Percentiles rank a stretch among this genome's conserved stretches.
These are phyloP conservation scores for Diutina scorzettiae DNA, from an alignment of 1,139 yeast species.

Conservation along the genomic window DNA sequence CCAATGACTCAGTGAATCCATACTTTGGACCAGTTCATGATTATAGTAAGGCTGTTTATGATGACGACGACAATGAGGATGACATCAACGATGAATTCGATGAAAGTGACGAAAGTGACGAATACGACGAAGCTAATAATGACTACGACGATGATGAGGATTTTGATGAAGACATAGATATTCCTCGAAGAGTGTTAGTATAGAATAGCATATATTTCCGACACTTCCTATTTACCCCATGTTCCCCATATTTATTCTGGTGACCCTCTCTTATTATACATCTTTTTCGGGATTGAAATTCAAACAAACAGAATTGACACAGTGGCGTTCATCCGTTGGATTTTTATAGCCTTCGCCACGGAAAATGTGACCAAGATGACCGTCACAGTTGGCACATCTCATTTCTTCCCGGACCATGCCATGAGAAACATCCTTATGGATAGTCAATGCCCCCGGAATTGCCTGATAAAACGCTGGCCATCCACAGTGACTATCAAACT, in stretches of 20 bases:
- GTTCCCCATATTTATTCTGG: too few relatives aligned
- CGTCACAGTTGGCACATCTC: conserved; percentile 80
- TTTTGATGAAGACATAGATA: not conserved
- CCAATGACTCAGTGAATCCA: not conserved
- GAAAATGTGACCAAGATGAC: conserved; percentile 91
- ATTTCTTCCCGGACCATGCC: conserved; percentile 87
- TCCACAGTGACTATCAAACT: conserved; percentile 87
- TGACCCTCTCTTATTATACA: too few relatives aligned
- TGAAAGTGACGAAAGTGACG: not conserved
- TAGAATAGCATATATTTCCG: not conserved
- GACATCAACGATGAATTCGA: not conserved
- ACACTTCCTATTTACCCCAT: too few relatives aligned
- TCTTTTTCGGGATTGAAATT: conserved; percentile 23
- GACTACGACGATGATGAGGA: not conserved
- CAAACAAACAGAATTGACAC: conserved; percentile 80
- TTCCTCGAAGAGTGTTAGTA: not conserved
- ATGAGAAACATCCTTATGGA: conserved; percentile 43
- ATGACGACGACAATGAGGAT: not conserved
- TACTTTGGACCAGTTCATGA: not conserved
- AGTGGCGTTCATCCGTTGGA: conserved; percentile 90
- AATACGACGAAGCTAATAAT: not conserved
- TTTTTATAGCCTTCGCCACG: conserved; percentile 86
- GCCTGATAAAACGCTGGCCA: conserved; percentile 97
- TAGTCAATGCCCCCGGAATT: conserved; percentile 62
- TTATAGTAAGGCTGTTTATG: too few relatives aligned